Evolutionary conservation across 805 yeast genomes (phyloP), one percentile per base, ranked within the genome.

Genomic region (Kazachstania bromeliacearum): DNA sequence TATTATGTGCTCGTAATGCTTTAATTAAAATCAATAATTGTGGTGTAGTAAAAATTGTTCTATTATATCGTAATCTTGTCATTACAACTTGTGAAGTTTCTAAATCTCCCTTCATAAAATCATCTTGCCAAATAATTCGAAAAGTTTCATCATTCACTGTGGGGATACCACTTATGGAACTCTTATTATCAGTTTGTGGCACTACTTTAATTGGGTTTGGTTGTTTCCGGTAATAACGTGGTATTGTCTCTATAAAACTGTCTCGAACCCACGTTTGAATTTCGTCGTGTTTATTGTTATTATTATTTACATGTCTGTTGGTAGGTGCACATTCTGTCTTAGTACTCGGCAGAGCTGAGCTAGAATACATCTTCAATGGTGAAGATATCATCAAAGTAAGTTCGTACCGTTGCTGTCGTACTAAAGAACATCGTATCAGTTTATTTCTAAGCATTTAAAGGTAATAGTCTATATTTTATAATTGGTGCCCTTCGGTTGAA

Each of bases 1-100:
- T 40, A 21, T 37, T 36, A 13, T 37, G 36, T 4, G 12, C 24
- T 16, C 40, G 26, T 14, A 53, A 31, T 7, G 46, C 34, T 23
- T 33, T n/a, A 3, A 50, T 13, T 12, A 55, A 38, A 3, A 35
- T 14, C 16, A 31, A 28, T 15, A 54, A 13, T 25, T 55, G 58
- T 2, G 39, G 14, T 8, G 42, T 23, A 5, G 42, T 38, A 31
- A 54, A 55, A 10, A 44, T 14, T 3, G 34, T 28, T 17, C 41
- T 28, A 12, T 43, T 35, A 15, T 30, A 33, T 24, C 18, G 15
- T 13, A 40, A 31, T 25, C 44, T 30, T 16, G 15, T 23, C 13
- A 40, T n/a, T 6, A 53, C 45, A 3, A 34, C 28, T 5, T 30
- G 26, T 2, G 45, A 42, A 2, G 40, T 38, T 5, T 31, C 27